phyloP scores from a whole-genome alignment of 2,329 filamentous ascomycete species.

The Herpotrichia juniperi region DNA sequence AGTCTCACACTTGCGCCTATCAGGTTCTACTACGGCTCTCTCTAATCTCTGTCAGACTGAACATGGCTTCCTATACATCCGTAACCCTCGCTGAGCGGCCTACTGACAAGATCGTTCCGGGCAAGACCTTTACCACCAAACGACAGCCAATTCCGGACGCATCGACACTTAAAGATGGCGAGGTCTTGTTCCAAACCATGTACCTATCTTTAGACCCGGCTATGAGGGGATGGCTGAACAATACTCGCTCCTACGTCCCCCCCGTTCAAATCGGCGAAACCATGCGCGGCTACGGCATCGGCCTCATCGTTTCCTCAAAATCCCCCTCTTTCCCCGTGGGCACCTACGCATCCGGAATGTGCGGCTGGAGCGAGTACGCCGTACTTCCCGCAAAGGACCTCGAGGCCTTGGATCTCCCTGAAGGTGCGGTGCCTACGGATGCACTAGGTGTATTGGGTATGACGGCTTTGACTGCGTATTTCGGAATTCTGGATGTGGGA shows the following conservation, averaged over 20 bases:
- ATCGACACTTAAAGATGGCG: constrained; percentile 64
- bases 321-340: constrained; percentile 62
- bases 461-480: constrained; percentile 78
- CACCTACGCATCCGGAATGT: constrained; percentile 60
- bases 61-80: constrained; percentile 50
- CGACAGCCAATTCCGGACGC: constrained; percentile 54
- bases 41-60: not conserved
- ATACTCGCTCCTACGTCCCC: constrained; percentile 66
- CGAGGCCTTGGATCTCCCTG: constrained; percentile 52
- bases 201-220: constrained; percentile 76
- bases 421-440: constrained; percentile 61
- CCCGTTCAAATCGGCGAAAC: constrained; percentile 70
- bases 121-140: constrained; percentile 67
- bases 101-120: constrained; percentile 64
- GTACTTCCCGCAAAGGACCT: constrained; percentile 61
- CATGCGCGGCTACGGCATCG: constrained; percentile 70
- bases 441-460: constrained; percentile 60
- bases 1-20: not conserved
- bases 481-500: constrained; percentile 73
- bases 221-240: constrained; percentile 75
- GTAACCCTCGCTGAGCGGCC: constrained; percentile 70
- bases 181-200: constrained; percentile 65
- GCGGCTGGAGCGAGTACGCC: constrained; percentile 71
- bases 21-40: no score
- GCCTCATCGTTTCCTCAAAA: constrained; percentile 67